Percentiles rank a stretch among this genome's conserved stretches.
Evolutionary conservation across 176 grass and related monocot species (phyloP).

Genomic region (Puccinellia tenuiflora): DNA sequence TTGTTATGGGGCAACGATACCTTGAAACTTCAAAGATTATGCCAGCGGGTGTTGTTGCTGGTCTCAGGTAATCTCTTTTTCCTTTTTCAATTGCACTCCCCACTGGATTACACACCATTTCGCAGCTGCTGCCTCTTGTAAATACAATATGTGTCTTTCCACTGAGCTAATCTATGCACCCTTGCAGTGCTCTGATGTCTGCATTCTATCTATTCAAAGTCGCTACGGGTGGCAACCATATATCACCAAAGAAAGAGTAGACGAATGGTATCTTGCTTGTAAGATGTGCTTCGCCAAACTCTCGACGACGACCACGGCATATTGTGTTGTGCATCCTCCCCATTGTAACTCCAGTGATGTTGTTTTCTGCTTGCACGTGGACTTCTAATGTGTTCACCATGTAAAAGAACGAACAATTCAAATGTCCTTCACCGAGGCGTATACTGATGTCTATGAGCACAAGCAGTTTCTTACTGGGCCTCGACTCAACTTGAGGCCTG

Average conservation of each 20-base stretch:
- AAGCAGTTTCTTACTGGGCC: not conserved
- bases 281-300: slow-evolving; percentile 13
- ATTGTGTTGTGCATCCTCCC: not conserved
- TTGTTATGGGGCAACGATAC: slow-evolving; percentile 83
- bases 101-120: not conserved
- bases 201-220: slow-evolving; percentile 84
- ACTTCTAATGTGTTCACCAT: slow-evolving; percentile 11
- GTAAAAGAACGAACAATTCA: slow-evolving; percentile 18
- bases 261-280: not conserved
- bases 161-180: not conserved
- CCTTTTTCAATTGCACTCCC: not conserved
- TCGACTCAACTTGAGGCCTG: not conserved
- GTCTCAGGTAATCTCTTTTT: slow-evolving; percentile 53
- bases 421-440: not conserved
- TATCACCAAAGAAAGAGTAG: slow-evolving; percentile 72
- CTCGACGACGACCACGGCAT: not conserved
- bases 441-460: not conserved
- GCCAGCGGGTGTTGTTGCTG: slow-evolving; percentile 84
- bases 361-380: not conserved
- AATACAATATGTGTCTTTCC: not conserved
- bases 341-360: not conserved
- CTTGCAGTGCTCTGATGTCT: slow-evolving; percentile 64
- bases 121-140: not conserved
- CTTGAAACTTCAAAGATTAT: slow-evolving; percentile 86
- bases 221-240: slow-evolving; percentile 77